Evolutionary conservation across 2,329 filamentous ascomycete genomes (phyloP).

Genomic region (Septoria petroselini): DNA sequence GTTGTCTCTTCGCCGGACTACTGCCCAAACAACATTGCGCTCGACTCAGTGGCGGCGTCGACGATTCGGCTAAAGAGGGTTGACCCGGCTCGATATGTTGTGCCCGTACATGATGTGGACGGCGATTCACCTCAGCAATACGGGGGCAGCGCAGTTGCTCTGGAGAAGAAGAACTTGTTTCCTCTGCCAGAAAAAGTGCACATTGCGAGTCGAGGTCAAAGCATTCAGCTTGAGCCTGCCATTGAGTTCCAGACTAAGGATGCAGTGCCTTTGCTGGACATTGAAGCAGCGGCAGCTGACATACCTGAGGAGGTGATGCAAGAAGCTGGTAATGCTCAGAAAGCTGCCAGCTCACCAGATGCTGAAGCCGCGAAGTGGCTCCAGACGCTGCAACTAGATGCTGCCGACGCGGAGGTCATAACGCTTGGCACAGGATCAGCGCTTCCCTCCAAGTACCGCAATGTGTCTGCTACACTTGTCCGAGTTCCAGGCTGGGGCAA

Average conservation of each 20-base stretch:
- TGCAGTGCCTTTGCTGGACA: conserved; percentile 51
- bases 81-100: conserved; percentile 68
- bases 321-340: conserved; percentile 50
- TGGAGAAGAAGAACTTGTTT: conserved; percentile 18
- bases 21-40: conserved; percentile 70
- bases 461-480: conserved; percentile 85
- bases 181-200: conserved; percentile 27
- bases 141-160: conserved; percentile 17
- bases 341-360: conserved; percentile 39
- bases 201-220: conserved; percentile 37
- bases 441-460: conserved; percentile 86
- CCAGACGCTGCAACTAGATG: conserved; percentile 59
- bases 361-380: conserved; percentile 55
- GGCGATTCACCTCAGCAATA: conserved; percentile 23
- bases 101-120: conserved; percentile 64
- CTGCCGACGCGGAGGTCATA: conserved; percentile 75
- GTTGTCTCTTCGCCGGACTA: conserved; percentile 71
- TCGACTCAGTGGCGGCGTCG: conserved; percentile 64
- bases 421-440: conserved; percentile 90
- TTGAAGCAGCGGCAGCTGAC: conserved; percentile 44
- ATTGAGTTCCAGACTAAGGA: conserved; percentile 47
- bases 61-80: conserved; percentile 68
- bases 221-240: conserved; percentile 39
- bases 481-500: conserved; percentile 81
- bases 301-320: conserved; percentile 49